These are phyloP conservation scores for Cercospora beticola DNA, from an alignment of 2,329 filamentous ascomycete genomes.

Conservation along the genomic window DNA sequence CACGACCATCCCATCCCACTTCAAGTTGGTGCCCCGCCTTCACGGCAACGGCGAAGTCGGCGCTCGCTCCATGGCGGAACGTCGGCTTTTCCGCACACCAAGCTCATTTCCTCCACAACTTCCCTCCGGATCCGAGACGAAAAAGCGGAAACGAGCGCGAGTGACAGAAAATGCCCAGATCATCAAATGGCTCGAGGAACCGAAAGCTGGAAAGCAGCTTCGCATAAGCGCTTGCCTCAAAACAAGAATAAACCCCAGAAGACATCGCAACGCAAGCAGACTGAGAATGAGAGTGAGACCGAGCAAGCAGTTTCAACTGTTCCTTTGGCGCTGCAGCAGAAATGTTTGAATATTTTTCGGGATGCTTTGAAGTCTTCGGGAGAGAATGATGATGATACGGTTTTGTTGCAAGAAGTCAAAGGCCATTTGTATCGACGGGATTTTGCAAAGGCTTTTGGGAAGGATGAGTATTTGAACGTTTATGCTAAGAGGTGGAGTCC, in stretches of 20 bases:
- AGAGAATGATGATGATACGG: slow-evolving; percentile 23
- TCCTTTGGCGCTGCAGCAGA: slow-evolving; percentile 57
- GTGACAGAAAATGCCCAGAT: not conserved
- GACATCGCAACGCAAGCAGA: not conserved
- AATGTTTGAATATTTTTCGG: slow-evolving; percentile 71
- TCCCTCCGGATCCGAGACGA: not conserved
- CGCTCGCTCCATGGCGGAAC: not conserved
- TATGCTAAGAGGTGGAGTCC: slow-evolving; percentile 93
- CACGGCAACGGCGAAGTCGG: not conserved
- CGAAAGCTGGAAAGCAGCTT: slow-evolving; percentile 16
- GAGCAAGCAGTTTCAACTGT: not conserved
- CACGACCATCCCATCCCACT: not conserved
- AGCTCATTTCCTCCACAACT: not conserved
- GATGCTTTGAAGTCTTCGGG: slow-evolving; percentile 49
- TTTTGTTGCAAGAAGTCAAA: slow-evolving; percentile 77
- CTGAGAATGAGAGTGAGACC: not conserved
- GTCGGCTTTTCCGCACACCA: not conserved
- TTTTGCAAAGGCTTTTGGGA: slow-evolving; percentile 76
- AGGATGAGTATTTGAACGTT: slow-evolving; percentile 68
- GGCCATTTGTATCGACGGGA: slow-evolving; percentile 81
- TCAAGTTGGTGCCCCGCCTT: not conserved
- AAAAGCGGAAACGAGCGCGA: not conserved
- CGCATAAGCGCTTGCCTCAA: slow-evolving; percentile 6
- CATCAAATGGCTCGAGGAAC: slow-evolving; percentile 22
- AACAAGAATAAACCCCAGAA: not conserved